These are phyloP conservation scores for Hypoxylon sp. DNA, from an alignment of 2,329 filamentous ascomycete species.

Conservation along the genomic window DNA sequence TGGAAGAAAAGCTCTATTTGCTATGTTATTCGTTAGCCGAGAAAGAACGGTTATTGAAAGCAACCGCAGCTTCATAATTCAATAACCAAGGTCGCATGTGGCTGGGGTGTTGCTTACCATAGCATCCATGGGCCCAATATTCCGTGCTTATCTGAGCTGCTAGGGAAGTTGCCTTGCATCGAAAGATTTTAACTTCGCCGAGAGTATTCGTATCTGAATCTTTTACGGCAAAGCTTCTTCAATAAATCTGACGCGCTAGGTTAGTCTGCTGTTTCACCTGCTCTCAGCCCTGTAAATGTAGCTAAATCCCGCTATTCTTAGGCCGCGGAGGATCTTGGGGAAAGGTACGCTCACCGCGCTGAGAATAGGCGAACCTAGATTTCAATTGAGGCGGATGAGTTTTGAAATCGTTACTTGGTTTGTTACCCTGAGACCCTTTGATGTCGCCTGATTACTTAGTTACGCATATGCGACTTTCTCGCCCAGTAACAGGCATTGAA, in stretches of 20 bases:
- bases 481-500: not conserved
- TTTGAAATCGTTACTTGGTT: not conserved
- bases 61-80: too few relatives aligned
- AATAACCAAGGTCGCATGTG: too few relatives aligned
- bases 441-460: not conserved
- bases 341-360: not conserved
- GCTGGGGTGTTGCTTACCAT: too few relatives aligned
- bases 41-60: too few relatives aligned
- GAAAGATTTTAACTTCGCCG: slow-evolving; percentile 17
- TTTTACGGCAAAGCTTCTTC: slow-evolving; percentile 3
- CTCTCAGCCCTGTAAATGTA: slow-evolving; percentile 13
- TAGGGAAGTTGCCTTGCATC: slow-evolving; percentile 22
- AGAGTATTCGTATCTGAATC: not conserved
- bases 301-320: slow-evolving; percentile 12
- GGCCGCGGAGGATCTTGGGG: not conserved
- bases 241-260: slow-evolving; percentile 21
- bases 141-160: too few relatives aligned
- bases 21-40: too few relatives aligned
- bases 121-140: too few relatives aligned
- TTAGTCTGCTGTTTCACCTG: slow-evolving; percentile 15
- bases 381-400: not conserved
- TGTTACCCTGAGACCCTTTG: not conserved
- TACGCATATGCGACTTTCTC: not conserved
- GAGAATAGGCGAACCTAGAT: not conserved
- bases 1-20: too few relatives aligned